These are phyloP conservation scores for Botrytis galanthina DNA, from an alignment of 2,329 filamentous ascomycete genomes.

Conservation along the genomic window DNA sequence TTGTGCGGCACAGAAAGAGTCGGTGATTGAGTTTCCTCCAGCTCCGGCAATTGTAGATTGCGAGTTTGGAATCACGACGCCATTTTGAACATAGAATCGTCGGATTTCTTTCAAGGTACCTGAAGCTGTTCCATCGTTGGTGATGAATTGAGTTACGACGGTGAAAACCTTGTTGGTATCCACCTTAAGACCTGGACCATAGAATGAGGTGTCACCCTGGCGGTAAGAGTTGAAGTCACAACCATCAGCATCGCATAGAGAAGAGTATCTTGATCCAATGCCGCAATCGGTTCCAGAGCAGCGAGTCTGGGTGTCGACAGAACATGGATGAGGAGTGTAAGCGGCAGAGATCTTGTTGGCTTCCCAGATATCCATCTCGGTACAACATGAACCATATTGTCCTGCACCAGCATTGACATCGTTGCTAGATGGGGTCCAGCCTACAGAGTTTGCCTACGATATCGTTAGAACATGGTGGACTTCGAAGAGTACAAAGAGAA, in stretches of 20 bases:
- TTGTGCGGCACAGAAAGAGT: conserved; percentile 55
- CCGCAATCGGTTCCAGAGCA: conserved; percentile 47
- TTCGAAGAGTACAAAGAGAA: background rate
- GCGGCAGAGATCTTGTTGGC: conserved; percentile 58
- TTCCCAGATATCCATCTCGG: conserved; percentile 69
- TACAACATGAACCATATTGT: conserved; percentile 60
- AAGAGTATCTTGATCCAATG: conserved; percentile 49
- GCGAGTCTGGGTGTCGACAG: conserved; percentile 43
- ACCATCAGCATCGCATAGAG: conserved; percentile 59
- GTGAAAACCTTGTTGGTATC: conserved; percentile 54
- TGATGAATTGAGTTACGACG: conserved; percentile 60
- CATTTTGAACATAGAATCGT: conserved; percentile 57
- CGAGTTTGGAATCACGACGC: conserved; percentile 52
- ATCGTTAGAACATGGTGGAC: conserved; percentile 18
- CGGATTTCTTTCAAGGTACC: conserved; percentile 54
- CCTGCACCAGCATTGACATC: conserved; percentile 54
- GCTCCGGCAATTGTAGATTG: conserved; percentile 47
- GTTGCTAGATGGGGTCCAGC: conserved; percentile 48
- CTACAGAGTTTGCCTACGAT: conserved; percentile 52
- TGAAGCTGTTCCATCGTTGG: conserved; percentile 46
- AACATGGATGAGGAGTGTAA: conserved; percentile 59
- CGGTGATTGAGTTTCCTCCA: conserved; percentile 53
- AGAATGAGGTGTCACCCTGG: conserved; percentile 56
- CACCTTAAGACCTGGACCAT: conserved; percentile 51
- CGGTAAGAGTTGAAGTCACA: conserved; percentile 63